phyloP scores from a whole-genome alignment of 148 eudicot species.

The Polygonum aviculare region DNA sequence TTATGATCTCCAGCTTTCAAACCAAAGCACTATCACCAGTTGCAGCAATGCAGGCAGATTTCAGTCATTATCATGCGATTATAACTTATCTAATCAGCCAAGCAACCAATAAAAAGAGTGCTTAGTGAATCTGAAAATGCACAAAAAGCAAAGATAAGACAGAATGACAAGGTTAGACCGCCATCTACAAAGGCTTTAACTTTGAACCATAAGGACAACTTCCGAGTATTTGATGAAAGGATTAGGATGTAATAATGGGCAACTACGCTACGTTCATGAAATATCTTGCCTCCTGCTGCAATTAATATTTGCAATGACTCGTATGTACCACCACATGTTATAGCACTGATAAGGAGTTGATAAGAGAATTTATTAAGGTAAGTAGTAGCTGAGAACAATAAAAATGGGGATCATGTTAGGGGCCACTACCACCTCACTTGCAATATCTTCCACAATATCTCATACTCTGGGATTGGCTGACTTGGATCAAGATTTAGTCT shows the following conservation, averaged over 20 bases:
- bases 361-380: background rate
- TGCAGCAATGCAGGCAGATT: background rate
- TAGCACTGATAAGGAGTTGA: background rate
- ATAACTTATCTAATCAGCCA: background rate
- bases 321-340: background rate
- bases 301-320: background rate
- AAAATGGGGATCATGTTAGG: background rate
- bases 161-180: background rate
- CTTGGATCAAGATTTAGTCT: background rate
- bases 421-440: slow-evolving; percentile 6
- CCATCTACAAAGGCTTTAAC: background rate
- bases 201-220: background rate
- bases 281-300: background rate
- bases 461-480: background rate
- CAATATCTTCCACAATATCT: background rate
- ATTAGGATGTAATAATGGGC: background rate
- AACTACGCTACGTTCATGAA: background rate
- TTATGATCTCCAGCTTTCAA: background rate
- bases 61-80: background rate
- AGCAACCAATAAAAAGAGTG: background rate
- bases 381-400: background rate
- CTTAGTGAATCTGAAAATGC: background rate
- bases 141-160: background rate
- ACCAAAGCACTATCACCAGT: background rate
- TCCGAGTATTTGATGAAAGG: background rate